Evolutionary conservation across 805 yeast species (phyloP), one percentile per base, ranked within the genome.

Genomic region (Candida qinlingensis): DNA sequence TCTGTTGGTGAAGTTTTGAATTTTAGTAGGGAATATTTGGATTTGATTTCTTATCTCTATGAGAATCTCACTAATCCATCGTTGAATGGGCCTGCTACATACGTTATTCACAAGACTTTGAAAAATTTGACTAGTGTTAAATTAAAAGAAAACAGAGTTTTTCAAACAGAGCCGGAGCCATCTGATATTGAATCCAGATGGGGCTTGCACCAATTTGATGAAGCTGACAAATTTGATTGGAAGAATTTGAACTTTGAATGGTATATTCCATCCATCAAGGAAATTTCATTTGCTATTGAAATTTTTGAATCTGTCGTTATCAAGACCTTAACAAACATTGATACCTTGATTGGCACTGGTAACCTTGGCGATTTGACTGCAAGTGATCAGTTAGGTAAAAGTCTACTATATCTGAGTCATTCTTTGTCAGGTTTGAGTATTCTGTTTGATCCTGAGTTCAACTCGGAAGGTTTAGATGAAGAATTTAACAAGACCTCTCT

Each of bases 161-260:
- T 78, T 48, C 72, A 79, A 42, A 77, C 80, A 37, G 72, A 60
- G 26, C 61, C 61, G 8, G 74, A 75, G 54, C 52, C 45, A 0
- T 48, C 63, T 5, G 52, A 58, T 6, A 48, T 52, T 25, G 80
- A 74, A 44, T 72, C 72, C 26, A 75, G 83, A 50, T 87, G 95
- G 95, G 95, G 95, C 41, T 89, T 81, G 0, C 74, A 78, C 49
- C 89, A 84, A 55, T 79, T 82, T 55, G 78, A 76, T 52, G 65
- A 71, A 0, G 57, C 71, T 0, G 57, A 64, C 19, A 71, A 87
- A 52, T 80, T 83, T 46, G 60, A 71, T 1, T 48, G 58, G 10
- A 75, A 75, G 11, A 75, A 77, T 51, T 62, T 86, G 34, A 58
- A 72, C 1, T 81, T 89, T 54, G 68, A 73, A 1, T 92, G 99